Base-by-base conservation (phyloP, 1,139 yeast genomes). In the Diutina catenulata region DNA sequence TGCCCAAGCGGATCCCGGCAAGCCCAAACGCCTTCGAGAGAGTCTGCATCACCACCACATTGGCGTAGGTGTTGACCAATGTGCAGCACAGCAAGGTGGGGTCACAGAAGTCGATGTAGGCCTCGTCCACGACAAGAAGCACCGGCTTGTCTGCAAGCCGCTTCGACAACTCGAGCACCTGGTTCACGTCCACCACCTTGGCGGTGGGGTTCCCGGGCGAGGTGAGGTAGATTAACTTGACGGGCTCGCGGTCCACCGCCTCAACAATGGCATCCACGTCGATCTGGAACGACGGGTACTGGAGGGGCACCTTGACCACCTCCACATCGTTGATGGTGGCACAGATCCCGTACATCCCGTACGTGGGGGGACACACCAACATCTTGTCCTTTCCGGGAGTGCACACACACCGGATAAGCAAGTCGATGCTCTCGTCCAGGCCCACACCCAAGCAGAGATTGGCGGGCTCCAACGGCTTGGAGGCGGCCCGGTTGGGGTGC, bases 201-300 rank as follows among this genome's bases (percentile, higher is more conserved):
- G 81, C 96, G 0, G 98, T 91, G 25, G 98, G 98, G 55, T 91
- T 91, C 23, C 98, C 98, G n/a, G 98, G 98, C 1, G 96, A 83
- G n/a, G 97, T 88, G 45, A 88, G 62, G 54, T 86, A 88, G 2
- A 81, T 65, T 42, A 91, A 56, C 50, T 86, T 88, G 47, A 88
- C 79, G 0, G 75, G 56, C 47, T 88, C 95, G 0, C 52, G 49
- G 8, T 56, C 47, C n/a, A 87, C 58, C 2, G 68, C 59, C n/a
- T 62, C 55, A 24, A 70, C 51, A 29, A 88, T 71, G n/a, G 60
- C 64, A 1, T 69, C 74, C 6, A 74, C 62, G 46, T 80, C 74
- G 37, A 83, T 62, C 49, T 80, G 86, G 57, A 86, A 87, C 19
- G 70, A 70, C 9, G 73, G 70, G 39, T 70, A 64, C 2, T 55